Base-by-base conservation (phyloP, 176 grass and related monocot species). In the Phoenix dactylifera region DNA sequence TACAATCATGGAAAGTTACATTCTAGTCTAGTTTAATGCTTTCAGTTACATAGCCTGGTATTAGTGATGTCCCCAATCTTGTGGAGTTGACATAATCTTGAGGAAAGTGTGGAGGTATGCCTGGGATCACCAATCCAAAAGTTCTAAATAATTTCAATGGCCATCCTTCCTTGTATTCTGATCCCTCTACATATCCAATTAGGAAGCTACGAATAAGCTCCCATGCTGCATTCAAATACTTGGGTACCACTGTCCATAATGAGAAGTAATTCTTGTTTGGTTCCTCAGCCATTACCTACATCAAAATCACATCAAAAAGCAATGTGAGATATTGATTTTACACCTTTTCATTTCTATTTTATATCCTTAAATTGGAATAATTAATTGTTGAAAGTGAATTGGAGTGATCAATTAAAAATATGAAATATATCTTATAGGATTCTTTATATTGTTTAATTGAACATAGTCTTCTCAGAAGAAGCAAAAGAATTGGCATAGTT, bases 201-300 rank as follows among this genome's bases (percentile, higher is more conserved):
- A 72, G 16, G 6, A 85, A 64, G 1, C 86, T 72, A 1, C 91
- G 71, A 17, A 67, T 60, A 1, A 96, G 74, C 75, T 96, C 86
- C 75, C 77, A 87, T 65, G 56, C 62, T 20, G 86, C 86, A 52
- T 76, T 90, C 6, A 59, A 44, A 64, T 90, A 77, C 72, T 87
- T 96, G 57, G 86, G 62, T 69, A 72, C 22, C 18, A 85, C 2
- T 16, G 26, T 72, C 71, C 58, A 55, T 57, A 77, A 30, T 56
- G 86, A 87, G 86, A 96, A 96, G 59, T 79, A 96, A 63, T 96
- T 96, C 78, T 74, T 82, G 72, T 96, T 96, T 17, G 91, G 91
- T 64, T 90, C 61, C 49, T 96, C 91, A 26, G 12, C 26, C 4
- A 70, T 30, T 16, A 66, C 23, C 23, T 54, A 23, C 50, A 54